Evolutionary conservation across 495 filamentous ascomycete genomes (phyloP), one percentile per base, ranked within the genome.

Genomic region (Pyrenula massariospora): DNA sequence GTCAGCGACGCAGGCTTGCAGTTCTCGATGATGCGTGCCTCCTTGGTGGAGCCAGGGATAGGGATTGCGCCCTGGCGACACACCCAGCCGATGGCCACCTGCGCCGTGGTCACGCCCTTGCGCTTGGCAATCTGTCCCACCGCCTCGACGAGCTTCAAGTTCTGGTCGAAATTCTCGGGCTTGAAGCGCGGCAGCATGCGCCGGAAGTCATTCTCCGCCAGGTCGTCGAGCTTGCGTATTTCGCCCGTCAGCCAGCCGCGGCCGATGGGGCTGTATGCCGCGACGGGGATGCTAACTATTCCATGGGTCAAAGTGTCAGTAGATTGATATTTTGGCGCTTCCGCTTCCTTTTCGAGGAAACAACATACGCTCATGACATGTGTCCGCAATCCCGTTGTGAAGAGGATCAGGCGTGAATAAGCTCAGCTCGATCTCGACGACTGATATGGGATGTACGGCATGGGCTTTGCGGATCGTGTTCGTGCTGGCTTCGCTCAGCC

Each of bases 1-100:
- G 63, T 62, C 19, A 78, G 56, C 15, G 66, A 65, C 15, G 72
- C 63, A 12, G 68, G 71, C 22, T 61, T 53, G 59, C 68, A 61
- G 47, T 80, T 80, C 59, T 80, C 74, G 20, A 62, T 62, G 22
- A 77, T 68, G 62, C 71, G 74, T 56, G 73, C 72, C 31, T 59
- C 63, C 15, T 73, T 77, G 22, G 74, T 78, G 22, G 69, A 80
- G 15, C 91, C 90, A 1, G 89, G 91, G 59, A 96, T 94, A 2
- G 90, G 91, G 56, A 94, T 85, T 25, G 69, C 71, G 50, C 79
- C 77, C 55, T 84, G 65, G 2, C 70, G 70, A 36, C 68, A 68
- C 2, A 85, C 72, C 90, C 91, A 96, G 21, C 71, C 79, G 55
- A 96, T 70, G 11, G 89, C 91, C 36, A 96, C 71, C 72, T 96